A percentile compares a stretch with the other conserved stretches of the same genome.
Evolutionary conservation across 192 early-diverging fungal species (phyloP).

Genomic region (Backusella tarrabulga): DNA sequence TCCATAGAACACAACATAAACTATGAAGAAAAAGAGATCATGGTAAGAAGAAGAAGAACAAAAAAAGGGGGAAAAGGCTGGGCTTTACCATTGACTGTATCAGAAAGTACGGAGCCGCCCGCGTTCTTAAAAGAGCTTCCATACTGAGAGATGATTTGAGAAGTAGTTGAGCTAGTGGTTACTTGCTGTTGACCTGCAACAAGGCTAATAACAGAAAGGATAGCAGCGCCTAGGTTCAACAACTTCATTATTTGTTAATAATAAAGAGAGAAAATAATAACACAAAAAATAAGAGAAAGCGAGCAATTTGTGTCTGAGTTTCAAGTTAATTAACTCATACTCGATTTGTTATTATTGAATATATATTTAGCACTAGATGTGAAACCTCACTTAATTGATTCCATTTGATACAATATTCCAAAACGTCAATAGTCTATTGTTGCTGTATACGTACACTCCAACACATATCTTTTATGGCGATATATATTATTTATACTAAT

Average conservation of each 20-base stretch:
- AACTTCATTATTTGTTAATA: background rate
- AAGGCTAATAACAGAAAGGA: slow-evolving; percentile 3
- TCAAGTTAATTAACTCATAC: background rate
- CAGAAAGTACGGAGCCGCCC: slow-evolving; percentile 30
- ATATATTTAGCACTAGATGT: background rate
- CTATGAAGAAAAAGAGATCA: slow-evolving; percentile 9
- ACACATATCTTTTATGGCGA: no score
- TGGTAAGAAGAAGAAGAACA: background rate
- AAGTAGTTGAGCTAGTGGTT: background rate
- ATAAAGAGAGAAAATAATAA: slow-evolving; percentile 2
- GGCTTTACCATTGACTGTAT: slow-evolving; percentile 32
- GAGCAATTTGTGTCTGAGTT: background rate
- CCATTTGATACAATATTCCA: background rate
- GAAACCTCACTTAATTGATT: background rate
- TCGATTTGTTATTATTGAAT: background rate
- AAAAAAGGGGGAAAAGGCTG: background rate
- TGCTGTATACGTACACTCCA: no score
- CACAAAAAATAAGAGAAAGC: background rate
- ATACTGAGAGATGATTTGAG: slow-evolving; percentile 16
- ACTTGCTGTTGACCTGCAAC: slow-evolving; percentile 3
- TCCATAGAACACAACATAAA: slow-evolving; percentile 39
- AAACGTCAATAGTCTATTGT: background rate
- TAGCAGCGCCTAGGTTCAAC: background rate
- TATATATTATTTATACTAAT: no score
- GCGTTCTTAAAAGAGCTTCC: slow-evolving; percentile 10